Base-by-base conservation (phyloP, 345 rosid genomes). In the Triadica sebifera region DNA sequence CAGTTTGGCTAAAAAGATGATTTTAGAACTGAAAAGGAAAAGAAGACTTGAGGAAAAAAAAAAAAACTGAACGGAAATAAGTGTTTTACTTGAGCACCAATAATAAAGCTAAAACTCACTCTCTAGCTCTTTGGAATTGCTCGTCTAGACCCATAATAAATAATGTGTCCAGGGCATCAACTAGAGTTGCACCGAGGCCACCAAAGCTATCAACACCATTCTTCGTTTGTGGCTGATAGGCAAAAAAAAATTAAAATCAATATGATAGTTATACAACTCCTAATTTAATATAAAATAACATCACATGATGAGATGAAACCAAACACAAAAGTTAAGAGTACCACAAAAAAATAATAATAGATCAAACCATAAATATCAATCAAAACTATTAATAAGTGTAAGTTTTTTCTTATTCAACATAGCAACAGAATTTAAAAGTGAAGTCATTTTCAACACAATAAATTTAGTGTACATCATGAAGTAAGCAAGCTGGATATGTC, bases 151-250 rank as follows among this genome's bases (percentile, higher is more conserved):
- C 99, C 99, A 96, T 96, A 74, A 93, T 96, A 77, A 82, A 91
- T 76, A 96, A 85, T 8, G 97, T 96, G 82, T 91, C 99, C 46
- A 96, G 93, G 70, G 97, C 69, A 81, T 96, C 99, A 67, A 96
- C 56, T 67, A 96, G 84, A 60, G 99, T 93, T 85, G 99, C 99
- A 77, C 99, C 99, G 64, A 96, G 97, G 50, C 98, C 97, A 78
- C 99, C 99, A 80, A 96, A 96, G 88, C 95, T 93, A 81, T 96
- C 84, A 71, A 87, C 81, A 52, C 98, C 99, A 84, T 84, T 86
- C 89, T 83, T 89, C 51, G 97, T 72, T 58, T 89, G 97, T 19
- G 98, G 99, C 98, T 93, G 87, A 61, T 56, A 50, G 70, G 47
- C 15, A 58, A 24, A 57, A 43, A 53, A 29, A 62, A 8, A 62